Evolutionary conservation across 345 rosid genomes (phyloP).

Genomic region (Heritiera littoralis): DNA sequence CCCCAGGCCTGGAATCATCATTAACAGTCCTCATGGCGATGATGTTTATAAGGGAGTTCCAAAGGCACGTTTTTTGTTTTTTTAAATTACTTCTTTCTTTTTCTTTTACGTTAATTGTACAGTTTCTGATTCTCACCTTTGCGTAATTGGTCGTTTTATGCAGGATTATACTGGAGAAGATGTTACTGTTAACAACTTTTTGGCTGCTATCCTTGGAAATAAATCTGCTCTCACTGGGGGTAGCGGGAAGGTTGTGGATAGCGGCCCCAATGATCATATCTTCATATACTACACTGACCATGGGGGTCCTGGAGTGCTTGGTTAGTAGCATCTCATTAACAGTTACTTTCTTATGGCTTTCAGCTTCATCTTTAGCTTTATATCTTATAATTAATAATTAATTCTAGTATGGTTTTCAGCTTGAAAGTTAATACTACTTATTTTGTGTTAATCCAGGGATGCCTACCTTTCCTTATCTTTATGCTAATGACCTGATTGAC

Average conservation of each 20-base stretch:
- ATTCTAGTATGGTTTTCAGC: neutral
- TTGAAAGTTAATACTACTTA: neutral
- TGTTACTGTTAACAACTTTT: conserved; percentile 70
- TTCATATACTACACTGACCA: conserved; percentile 88
- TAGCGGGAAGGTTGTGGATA: conserved; percentile 88
- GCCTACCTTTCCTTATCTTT: conserved; percentile 86
- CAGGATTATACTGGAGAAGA: conserved; percentile 92
- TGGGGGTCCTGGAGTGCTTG: conserved; percentile 97
- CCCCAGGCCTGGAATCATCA: conserved; percentile 81
- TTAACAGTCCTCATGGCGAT: conserved; percentile 74
- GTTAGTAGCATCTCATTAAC: conserved; percentile 46
- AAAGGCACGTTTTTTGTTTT: conserved; percentile 48
- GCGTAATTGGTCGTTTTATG: neutral
- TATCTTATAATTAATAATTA: neutral
- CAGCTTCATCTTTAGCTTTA: neutral
- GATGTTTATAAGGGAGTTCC: conserved; percentile 97
- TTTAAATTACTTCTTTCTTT: neutral
- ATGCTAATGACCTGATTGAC: conserved; percentile 73
- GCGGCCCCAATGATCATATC: conserved; percentile 92
- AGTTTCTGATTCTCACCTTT: neutral
- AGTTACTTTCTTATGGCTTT: neutral
- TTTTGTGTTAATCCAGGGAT: conserved; percentile 57
- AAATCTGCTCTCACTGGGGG: conserved; percentile 81
- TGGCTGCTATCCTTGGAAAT: conserved; percentile 85
- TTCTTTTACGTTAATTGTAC: neutral